A percentile compares a stretch with the other conserved stretches of the same genome.
Conservation (phyloP, 345 rosid genomes). For the Eucalyptus pumila region DNA sequence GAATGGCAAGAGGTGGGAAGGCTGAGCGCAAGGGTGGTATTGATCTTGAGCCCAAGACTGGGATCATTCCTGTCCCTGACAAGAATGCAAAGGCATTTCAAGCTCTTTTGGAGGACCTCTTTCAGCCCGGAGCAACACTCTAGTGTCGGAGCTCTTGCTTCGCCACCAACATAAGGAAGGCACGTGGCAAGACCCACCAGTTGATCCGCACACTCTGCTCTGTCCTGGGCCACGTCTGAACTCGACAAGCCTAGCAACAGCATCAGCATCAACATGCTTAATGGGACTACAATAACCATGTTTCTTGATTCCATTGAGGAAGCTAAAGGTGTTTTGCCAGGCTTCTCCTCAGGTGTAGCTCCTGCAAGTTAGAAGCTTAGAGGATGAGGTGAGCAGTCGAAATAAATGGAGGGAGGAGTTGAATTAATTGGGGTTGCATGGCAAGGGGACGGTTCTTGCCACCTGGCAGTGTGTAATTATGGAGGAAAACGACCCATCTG, state of each 20-base stretch:
- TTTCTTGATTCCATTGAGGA: not conserved
- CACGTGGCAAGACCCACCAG: constrained; percentile 44
- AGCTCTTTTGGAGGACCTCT: constrained; percentile 43
- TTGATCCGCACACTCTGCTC: constrained; percentile 44
- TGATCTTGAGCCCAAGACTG: constrained; percentile 51
- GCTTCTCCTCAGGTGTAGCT: not conserved
- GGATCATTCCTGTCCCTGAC: constrained; percentile 68
- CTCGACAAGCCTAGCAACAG: constrained; percentile 12
- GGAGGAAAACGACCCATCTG: not conserved
- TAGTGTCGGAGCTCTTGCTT: constrained; percentile 39
- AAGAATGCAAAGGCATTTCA: constrained; percentile 61
- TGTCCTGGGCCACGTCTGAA: constrained; percentile 47
- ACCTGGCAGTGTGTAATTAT: not conserved
- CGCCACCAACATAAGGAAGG: constrained; percentile 64
- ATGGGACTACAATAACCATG: not conserved
- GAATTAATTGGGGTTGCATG: not conserved
- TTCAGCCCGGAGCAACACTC: constrained; percentile 72
- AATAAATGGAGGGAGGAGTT: not conserved
- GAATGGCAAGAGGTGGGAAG: constrained; percentile 51
- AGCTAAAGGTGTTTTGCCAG: not conserved
- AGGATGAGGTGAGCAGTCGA: not conserved
- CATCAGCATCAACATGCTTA: not conserved
- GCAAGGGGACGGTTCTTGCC: not conserved
- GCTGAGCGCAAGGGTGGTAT: constrained; percentile 44
- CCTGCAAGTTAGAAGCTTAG: not conserved